Conservation (phyloP, 768 basidiomycete species). For the Leccinum longicurvipes region DNA sequence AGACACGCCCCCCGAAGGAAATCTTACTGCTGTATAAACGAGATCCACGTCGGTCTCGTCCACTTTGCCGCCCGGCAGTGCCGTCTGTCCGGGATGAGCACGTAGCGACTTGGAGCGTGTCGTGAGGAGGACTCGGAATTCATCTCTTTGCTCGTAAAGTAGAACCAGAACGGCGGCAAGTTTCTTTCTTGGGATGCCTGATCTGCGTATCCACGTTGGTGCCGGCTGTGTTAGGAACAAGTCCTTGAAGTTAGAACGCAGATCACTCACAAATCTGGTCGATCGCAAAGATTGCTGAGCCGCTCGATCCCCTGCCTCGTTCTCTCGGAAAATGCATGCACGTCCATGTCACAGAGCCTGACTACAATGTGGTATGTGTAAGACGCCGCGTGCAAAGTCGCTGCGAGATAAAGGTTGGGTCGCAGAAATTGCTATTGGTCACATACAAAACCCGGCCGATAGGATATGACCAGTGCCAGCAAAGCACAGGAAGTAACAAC, state of each 20-base stretch:
- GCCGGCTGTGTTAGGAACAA: neutral
- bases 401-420: neutral
- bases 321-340: conserved; percentile 12
- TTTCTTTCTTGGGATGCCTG: conserved; percentile 36
- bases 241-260: neutral
- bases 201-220: conserved; percentile 20
- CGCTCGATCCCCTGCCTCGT: conserved; percentile 38
- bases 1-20: neutral
- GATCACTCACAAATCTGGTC: conserved; percentile 52
- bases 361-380: neutral
- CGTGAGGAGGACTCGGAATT: conserved; percentile 75
- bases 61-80: conserved; percentile 77
- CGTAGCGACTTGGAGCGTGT: conserved; percentile 77
- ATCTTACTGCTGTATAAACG: conserved; percentile 70
- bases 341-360: conserved; percentile 6
- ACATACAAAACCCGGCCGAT: neutral
- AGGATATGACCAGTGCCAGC: neutral
- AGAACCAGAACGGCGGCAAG: conserved; percentile 78
- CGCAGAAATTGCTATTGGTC: neutral
- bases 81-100: conserved; percentile 78
- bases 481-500: neutral
- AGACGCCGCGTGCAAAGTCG: neutral
- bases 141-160: conserved; percentile 66
- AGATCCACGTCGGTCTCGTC: conserved; percentile 64
- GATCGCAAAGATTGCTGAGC: conserved; percentile 31